phyloP scores from a whole-genome alignment of 768 basidiomycete genomes.

The Collybia nuda region DNA sequence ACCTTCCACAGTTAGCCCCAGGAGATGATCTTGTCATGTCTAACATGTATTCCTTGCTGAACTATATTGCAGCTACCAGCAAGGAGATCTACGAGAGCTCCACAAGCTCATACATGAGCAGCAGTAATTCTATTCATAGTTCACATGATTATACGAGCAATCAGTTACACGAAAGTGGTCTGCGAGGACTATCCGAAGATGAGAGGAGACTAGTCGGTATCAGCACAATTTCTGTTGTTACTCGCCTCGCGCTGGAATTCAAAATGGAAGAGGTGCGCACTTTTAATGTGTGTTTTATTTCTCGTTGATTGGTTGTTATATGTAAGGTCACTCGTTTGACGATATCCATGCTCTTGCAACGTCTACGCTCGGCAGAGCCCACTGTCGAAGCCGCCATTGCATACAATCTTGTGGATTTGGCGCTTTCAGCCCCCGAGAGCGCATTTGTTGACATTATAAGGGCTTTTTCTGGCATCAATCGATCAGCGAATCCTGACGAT shows the following conservation, averaged over 20 bases:
- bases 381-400: constrained; percentile 90
- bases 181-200: constrained; percentile 75
- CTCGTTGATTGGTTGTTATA: background rate
- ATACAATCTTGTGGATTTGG: constrained; percentile 88
- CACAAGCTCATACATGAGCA: constrained; percentile 34
- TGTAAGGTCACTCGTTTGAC: constrained; percentile 79
- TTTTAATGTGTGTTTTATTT: background rate
- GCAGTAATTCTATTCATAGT: constrained; percentile 39
- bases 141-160: constrained; percentile 48
- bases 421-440: constrained; percentile 71
- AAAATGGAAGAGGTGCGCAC: constrained; percentile 70
- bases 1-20: constrained; percentile 62
- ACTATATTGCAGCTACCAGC: constrained; percentile 84
- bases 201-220: constrained; percentile 83
- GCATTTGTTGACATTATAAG: constrained; percentile 84
- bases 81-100: constrained; percentile 67
- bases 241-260: constrained; percentile 86
- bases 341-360: constrained; percentile 90
- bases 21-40: constrained; percentile 91
- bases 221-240: constrained; percentile 90
- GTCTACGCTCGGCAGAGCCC: constrained; percentile 81
- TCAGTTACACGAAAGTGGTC: constrained; percentile 60
- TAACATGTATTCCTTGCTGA: constrained; percentile 94
- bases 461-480: constrained; percentile 82
- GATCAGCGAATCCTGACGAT: constrained; percentile 86